phyloP scores from a whole-genome alignment of 495 filamentous ascomycete genomes.

The Jackrogersella minutella region DNA sequence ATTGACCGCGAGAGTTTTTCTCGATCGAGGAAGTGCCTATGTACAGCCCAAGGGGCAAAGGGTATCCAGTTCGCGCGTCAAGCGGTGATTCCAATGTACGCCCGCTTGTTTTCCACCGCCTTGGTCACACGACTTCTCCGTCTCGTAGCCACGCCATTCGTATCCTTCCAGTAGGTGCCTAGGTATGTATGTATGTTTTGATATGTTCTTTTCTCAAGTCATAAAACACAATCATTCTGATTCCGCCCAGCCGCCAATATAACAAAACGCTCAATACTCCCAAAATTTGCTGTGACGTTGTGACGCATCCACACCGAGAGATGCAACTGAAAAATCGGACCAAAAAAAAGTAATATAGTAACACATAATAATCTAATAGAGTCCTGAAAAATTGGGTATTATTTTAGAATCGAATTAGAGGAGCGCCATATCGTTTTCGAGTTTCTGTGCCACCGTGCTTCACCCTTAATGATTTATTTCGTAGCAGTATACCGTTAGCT shows the following conservation, averaged over 20 bases:
- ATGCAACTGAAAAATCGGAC: constrained; percentile 20
- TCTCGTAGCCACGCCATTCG: constrained; percentile 15
- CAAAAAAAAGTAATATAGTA: constrained; percentile 37
- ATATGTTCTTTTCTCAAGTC: constrained; percentile 31
- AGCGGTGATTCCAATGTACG: constrained; percentile 24
- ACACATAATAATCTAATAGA: constrained; percentile 38
- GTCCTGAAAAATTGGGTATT: constrained; percentile 36
- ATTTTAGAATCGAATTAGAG: constrained; percentile 36
- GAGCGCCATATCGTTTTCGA: constrained; percentile 29
- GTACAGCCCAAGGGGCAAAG: constrained; percentile 29
- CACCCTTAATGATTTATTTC: constrained; percentile 3
- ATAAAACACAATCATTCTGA: constrained; percentile 39
- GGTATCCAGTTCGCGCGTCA: constrained; percentile 19
- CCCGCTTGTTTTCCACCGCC: constrained; percentile 29
- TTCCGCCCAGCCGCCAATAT: constrained; percentile 18
- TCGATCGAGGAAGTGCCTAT: constrained; percentile 35
- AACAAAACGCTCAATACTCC: constrained; percentile 31
- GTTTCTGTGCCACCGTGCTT: constrained; percentile 25
- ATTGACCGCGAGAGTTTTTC: constrained; percentile 28
- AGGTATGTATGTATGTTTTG: constrained; percentile 18
- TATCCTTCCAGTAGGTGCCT: constrained; percentile 24
- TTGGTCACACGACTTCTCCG: constrained; percentile 26
- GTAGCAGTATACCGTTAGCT: constrained; percentile 1
- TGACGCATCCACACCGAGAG: constrained; percentile 30
- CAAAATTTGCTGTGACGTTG: constrained; percentile 16